Evolutionary conservation across 495 filamentous ascomycete species (phyloP), one percentile per base, ranked within the genome.

Genomic region (Letharia lupina): DNA sequence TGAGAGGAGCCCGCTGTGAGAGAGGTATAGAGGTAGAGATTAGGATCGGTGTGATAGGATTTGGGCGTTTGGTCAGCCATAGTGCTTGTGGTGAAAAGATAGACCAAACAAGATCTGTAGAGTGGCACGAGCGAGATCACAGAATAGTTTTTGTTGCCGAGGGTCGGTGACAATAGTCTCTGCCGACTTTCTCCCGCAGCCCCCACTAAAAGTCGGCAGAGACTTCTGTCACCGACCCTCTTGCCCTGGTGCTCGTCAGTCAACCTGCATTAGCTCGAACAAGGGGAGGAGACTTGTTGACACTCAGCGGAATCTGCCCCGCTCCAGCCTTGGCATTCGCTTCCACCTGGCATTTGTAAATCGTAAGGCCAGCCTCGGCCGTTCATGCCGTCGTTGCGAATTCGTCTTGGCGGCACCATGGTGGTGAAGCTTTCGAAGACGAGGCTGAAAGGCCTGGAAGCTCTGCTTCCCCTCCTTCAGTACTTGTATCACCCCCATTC

Each of bases 1-100:
- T 96, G 91, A n/a, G 92, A 96, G 8, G 91, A 96, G 68, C 93
- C 93, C 64, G 92, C 89, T n/a, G 93, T 96, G 35, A 97, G 82
- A 69, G 91, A 96, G 63, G 93, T 96, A 80, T 93, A 96, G 73
- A 97, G 86, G 78, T 93, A 97, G 48, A 97, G 87, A 31, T 88
- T 87, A 12, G 88, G 83, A 77, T 95, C 90, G 61, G 83, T 82
- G 65, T 87, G 87, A 78, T 87, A 89, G 54, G 84, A 79, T 68
- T 76, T 79, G 13, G 73, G 68, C n/a, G 73, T 72, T 62, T 79
- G 73, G 65, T 84, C 82, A 47, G 78, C 77, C 80, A 81, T 82
- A 62, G 60, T 72, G 70, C 42, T 65, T 39, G 63, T 56, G 31
- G 15, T 56, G n/a, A 3, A 33, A 56, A 35, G 52, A 4, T 33